Percentiles rank a stretch among this genome's conserved stretches.
phyloP scores from a whole-genome alignment of 1,284 basidiomycete genomes.

The Irpex rosettiformis region DNA sequence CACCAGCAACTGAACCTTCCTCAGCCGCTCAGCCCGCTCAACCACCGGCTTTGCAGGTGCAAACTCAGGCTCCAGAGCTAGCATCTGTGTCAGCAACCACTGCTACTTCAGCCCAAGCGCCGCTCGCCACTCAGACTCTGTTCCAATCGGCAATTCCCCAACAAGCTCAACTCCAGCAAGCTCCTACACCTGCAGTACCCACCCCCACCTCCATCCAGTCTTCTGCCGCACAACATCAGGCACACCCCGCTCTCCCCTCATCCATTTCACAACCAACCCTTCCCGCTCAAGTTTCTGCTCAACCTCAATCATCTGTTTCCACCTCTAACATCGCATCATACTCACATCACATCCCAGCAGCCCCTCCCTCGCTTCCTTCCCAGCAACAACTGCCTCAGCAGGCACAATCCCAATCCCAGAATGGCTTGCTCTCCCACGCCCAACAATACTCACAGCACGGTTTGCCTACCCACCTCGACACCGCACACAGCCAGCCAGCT shows the following conservation, averaged over 20 bases:
- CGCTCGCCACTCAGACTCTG: slow-evolving; percentile 26
- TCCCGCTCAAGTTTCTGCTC: slow-evolving; percentile 25
- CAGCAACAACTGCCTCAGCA: slow-evolving; percentile 21
- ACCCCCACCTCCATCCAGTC: slow-evolving; percentile 26
- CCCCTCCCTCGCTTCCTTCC: slow-evolving; percentile 19
- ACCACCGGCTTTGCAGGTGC: slow-evolving; percentile 17
- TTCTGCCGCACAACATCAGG: slow-evolving; percentile 39
- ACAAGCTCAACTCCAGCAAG: slow-evolving; percentile 32
- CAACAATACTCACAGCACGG: slow-evolving; percentile 53
- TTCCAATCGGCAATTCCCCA: slow-evolving; percentile 49
- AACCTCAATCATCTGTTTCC: slow-evolving; percentile 24
- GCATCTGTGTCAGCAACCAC: slow-evolving; percentile 10
- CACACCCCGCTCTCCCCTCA: slow-evolving; percentile 23
- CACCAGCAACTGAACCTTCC: slow-evolving; percentile 25
- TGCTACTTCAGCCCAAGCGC: slow-evolving; percentile 29
- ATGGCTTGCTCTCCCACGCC: slow-evolving; percentile 22
- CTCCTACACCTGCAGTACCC: slow-evolving; percentile 1
- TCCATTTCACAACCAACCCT: slow-evolving; percentile 38
- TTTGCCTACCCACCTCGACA: slow-evolving; percentile 60
- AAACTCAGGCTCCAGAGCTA: slow-evolving; percentile 21
- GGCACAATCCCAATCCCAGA: slow-evolving; percentile 26
- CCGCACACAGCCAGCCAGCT: slow-evolving; percentile 41
- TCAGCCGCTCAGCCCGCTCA: slow-evolving; percentile 23
- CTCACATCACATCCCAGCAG: slow-evolving; percentile 33
- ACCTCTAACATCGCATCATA: slow-evolving; percentile 36